Evolutionary conservation across 2,329 filamentous ascomycete genomes (phyloP).

Genomic region (Reticulascus tulasneorum): DNA sequence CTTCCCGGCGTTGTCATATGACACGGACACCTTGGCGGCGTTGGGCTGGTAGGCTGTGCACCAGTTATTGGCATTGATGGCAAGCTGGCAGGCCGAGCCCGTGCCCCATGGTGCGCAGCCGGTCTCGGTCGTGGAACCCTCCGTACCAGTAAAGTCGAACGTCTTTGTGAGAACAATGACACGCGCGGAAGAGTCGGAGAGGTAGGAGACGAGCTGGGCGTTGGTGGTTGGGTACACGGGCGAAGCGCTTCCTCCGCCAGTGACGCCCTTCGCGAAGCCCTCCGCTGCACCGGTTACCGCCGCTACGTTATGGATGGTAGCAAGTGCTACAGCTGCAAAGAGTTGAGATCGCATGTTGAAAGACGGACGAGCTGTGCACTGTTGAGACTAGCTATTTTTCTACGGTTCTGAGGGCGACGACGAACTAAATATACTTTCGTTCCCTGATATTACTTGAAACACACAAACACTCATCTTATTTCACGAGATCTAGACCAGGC

Average conservation of each 20-base stretch:
- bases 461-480: too few relatives aligned
- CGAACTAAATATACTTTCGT: too few relatives aligned
- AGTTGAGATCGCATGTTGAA: slow-evolving; percentile 7
- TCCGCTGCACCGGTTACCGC: slow-evolving; percentile 33
- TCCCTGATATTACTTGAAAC: too few relatives aligned
- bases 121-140: slow-evolving; percentile 46
- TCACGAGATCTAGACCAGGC: too few relatives aligned
- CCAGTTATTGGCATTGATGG: slow-evolving; percentile 57
- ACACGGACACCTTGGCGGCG: slow-evolving; percentile 41
- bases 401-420: too few relatives aligned
- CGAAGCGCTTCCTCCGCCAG: slow-evolving; percentile 53
- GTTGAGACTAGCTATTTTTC: too few relatives aligned
- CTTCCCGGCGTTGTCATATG: slow-evolving; percentile 48
- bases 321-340: slow-evolving; percentile 10
- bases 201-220: slow-evolving; percentile 55
- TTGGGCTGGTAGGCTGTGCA: slow-evolving; percentile 55
- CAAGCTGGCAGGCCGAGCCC: slow-evolving; percentile 46
- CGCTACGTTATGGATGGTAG: slow-evolving; percentile 10
- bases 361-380: too few relatives aligned
- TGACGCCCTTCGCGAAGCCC: slow-evolving; percentile 47
- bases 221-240: slow-evolving; percentile 50
- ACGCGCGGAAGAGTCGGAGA: slow-evolving; percentile 48
- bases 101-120: slow-evolving; percentile 55
- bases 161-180: slow-evolving; percentile 56
- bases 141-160: slow-evolving; percentile 52